Base-by-base conservation (phyloP, 495 filamentous ascomycete species). In the Hypoxylon lenormandii region DNA sequence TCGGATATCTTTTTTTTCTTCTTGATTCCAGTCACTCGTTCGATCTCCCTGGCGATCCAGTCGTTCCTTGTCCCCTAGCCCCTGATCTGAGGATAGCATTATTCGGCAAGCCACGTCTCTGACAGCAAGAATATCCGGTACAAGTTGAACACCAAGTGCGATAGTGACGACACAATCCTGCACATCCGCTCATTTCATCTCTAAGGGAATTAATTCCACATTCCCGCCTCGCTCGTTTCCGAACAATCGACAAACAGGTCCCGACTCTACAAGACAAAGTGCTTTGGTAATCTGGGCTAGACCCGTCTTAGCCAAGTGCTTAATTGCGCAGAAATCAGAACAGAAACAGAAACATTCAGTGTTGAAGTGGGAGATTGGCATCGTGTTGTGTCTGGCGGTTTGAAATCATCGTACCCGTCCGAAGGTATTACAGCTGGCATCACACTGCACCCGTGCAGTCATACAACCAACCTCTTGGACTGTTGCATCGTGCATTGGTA, bases 61-160 rank as follows among this genome's bases (percentile, higher is more conserved):
- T 71, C 68, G 72, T 58, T 21, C 57, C 54, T 57, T 60, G 53
- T 60, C 62, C 40, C 46, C 45, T 47, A 47, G 33, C 73, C 68
- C 70, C 70, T 73, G 73, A 75, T 75, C 73, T 63, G 66, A 75
- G 66, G 66, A 70, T 51, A 72, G 69, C 68, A 71, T 71, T 66
- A 63, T 68, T 53, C 68, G 66, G 68, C 74, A 59, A 64, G 61
- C 59, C 66, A 74, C 61, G 66, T 70, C 63, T 72, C 63, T 59
- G 60, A 72, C 69, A 61, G n/a, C 54, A 68, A 52, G 48, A 64
- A 56, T 19, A 45, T 64, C 63, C 52, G 63, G 69, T 48, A 64
- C 69, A 57, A 57, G 23, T 59, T 40, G 58, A 23, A 72, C 59
- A 72, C 23, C 26, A 60, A 60, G 54, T 64, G 28, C 64, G 55